Percentiles rank a stretch among this genome's conserved stretches.
phyloP scores from a whole-genome alignment of 768 basidiomycete species.

The Termitomyces sp. region DNA sequence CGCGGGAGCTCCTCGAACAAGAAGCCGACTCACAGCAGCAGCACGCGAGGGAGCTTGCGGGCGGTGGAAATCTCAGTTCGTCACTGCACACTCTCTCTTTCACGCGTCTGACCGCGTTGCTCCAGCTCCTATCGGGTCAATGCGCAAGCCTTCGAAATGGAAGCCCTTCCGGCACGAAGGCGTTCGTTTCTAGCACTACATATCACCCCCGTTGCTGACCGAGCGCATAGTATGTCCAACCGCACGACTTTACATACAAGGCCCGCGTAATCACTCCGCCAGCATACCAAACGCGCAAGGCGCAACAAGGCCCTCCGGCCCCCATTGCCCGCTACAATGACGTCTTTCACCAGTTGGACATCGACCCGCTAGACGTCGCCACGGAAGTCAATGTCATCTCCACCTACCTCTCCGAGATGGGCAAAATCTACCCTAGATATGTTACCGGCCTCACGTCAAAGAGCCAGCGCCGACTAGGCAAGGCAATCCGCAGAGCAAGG shows the following conservation, averaged over 20 bases:
- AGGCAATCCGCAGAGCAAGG: slow-evolving; percentile 84
- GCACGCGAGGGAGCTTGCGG: not conserved
- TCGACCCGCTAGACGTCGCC: slow-evolving; percentile 71
- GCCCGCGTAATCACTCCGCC: slow-evolving; percentile 19
- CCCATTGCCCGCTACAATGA: slow-evolving; percentile 53
- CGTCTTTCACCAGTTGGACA: slow-evolving; percentile 60
- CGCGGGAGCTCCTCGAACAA: not conserved
- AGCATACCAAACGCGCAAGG: slow-evolving; percentile 17
- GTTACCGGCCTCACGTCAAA: slow-evolving; percentile 70
- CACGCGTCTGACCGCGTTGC: not conserved
- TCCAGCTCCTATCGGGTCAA: not conserved
- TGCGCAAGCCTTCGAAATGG: slow-evolving; percentile 7
- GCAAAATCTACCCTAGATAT: slow-evolving; percentile 69
- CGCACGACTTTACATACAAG: slow-evolving; percentile 23
- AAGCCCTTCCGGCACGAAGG: slow-evolving; percentile 16
- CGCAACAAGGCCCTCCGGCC: slow-evolving; percentile 51
- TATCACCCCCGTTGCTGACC: not conserved
- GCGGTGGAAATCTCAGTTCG: not conserved
- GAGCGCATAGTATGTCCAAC: slow-evolving; percentile 13
- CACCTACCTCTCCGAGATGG: slow-evolving; percentile 64
- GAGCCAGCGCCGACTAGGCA: slow-evolving; percentile 72
- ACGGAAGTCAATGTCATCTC: slow-evolving; percentile 54
- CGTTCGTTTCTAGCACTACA: slow-evolving; percentile 11
- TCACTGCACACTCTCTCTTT: not conserved
- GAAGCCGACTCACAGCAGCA: not conserved